A percentile compares a stretch with the other conserved stretches of the same genome.
phyloP scores from a whole-genome alignment of 129 eudicot species.

The Helianthus tuberosus region DNA sequence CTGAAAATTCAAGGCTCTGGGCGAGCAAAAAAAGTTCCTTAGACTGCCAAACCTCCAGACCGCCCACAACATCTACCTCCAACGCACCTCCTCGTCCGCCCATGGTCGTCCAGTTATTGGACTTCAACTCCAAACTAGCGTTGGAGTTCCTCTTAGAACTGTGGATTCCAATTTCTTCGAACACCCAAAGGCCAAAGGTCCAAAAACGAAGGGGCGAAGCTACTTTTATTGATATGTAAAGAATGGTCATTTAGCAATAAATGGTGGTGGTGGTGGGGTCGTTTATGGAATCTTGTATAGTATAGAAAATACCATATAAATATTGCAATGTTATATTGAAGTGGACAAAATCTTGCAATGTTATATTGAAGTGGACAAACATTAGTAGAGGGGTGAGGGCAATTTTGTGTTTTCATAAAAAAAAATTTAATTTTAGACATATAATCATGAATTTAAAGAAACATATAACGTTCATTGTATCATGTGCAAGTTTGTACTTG shows the following conservation, averaged over 20 bases:
- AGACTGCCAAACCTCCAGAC: too few species aligned
- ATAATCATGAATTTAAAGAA: background rate
- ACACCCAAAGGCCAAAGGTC: slow-evolving; percentile 4
- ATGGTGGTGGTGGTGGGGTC: slow-evolving; percentile 26
- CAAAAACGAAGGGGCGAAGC: slow-evolving; percentile 31
- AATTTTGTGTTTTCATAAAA: slow-evolving; percentile 21
- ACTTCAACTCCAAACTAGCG: too few species aligned
- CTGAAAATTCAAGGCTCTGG: too few species aligned
- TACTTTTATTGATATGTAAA: slow-evolving; percentile 25
- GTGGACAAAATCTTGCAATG: slow-evolving; percentile 27
- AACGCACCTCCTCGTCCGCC: too few species aligned
- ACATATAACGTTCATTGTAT: background rate
- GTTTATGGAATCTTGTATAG: slow-evolving; percentile 32
- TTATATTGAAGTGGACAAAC: slow-evolving; percentile 35
- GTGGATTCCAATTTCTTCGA: slow-evolving; percentile 18
- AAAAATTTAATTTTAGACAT: background rate
- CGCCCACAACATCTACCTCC: too few species aligned
- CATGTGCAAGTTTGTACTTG: background rate
- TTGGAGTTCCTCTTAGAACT: too few species aligned
- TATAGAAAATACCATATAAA: slow-evolving; percentile 12
- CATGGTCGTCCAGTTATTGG: too few species aligned
- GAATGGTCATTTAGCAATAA: background rate
- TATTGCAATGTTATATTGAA: slow-evolving; percentile 34
- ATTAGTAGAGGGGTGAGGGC: slow-evolving; percentile 34
- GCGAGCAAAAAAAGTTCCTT: too few species aligned